Evolutionary conservation across 2,329 filamentous ascomycete species (phyloP).

Genomic region (Lasiodiplodia theobromae): DNA sequence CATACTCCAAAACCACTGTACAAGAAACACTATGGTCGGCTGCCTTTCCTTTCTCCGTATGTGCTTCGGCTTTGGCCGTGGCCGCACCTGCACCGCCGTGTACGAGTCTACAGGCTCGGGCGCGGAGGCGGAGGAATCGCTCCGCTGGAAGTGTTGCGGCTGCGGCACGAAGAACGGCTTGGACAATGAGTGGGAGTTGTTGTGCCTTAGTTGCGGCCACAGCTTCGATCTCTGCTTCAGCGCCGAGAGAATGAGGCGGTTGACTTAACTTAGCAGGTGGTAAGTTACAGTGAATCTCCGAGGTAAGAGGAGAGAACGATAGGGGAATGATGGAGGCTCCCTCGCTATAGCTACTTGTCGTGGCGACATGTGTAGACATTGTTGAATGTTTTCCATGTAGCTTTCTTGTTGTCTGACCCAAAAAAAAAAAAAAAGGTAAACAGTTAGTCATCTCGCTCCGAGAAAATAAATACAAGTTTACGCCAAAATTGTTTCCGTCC

Average conservation of each 20-base stretch:
- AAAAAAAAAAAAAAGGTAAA: no score
- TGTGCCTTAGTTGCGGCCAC: not conserved
- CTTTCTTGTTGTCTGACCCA: no score
- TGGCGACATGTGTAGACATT: no score
- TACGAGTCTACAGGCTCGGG: not conserved
- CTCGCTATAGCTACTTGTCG: no score
- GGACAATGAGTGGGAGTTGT: not conserved
- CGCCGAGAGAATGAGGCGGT: not conserved
- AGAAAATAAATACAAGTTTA: no score
- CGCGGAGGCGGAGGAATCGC: not conserved
- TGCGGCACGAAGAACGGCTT: not conserved
- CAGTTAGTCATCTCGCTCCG: no score
- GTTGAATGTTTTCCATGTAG: no score
- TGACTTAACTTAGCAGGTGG: not conserved
- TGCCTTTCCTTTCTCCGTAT: not conserved
- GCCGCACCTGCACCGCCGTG: not conserved
- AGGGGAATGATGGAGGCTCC: no score
- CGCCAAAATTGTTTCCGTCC: no score
- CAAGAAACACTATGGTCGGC: no score
- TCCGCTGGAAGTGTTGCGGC: slow-evolving; percentile 1
- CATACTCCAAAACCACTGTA: not conserved
- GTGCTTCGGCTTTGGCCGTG: not conserved
- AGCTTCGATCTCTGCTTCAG: not conserved
- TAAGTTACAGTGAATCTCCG: no score
- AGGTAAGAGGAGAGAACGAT: not conserved